Base-by-base conservation (phyloP, 345 rosid species). In the Draba incana region DNA sequence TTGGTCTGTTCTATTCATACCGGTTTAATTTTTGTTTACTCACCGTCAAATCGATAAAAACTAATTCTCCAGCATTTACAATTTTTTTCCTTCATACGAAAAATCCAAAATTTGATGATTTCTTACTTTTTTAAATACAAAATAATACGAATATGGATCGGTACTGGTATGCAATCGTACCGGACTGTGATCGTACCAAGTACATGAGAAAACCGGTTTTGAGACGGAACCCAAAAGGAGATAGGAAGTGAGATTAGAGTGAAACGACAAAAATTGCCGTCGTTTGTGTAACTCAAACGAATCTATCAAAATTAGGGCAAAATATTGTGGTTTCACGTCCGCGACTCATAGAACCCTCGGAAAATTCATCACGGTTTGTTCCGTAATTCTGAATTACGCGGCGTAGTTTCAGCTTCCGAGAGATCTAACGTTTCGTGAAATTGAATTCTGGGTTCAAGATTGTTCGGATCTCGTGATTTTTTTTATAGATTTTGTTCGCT, bases 291-390 rank as follows among this genome's bases (percentile, higher is more conserved):
- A 75, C 69, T 75, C 74, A 75, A 68, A 62, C 74, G 25, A 68
- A 68, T 6, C 70, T 39, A 68, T 75, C 74, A 75, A 68, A 68
- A 53, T 62, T 74, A 74, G 78, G 78, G 78, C 64, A 66, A n/a
- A 59, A 66, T 59, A 66, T 43, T 51, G 77, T 54, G 4, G 64
- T 62, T 68, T 75, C 65, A 62, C 78, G 74, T 75, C 78, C 78
- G 78, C 60, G 46, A 48, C 68, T 68, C 78, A 62, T 68, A 75
- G 78, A 75, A 62, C 51, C 57, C 10, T 68, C 69, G 74, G 74
- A 56, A 75, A 75, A 62, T 62, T 20, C 15, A 52, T 75, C 64
- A 54, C 55, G 59, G 62, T 62, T 66, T 70, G 55, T 57, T 38
- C 14, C 25, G 70, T 54, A 55, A 62, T 54, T 30, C 57, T 53